Evolutionary conservation across 1,139 yeast species (phyloP).

Genomic region (Petasospora fabianii): DNA sequence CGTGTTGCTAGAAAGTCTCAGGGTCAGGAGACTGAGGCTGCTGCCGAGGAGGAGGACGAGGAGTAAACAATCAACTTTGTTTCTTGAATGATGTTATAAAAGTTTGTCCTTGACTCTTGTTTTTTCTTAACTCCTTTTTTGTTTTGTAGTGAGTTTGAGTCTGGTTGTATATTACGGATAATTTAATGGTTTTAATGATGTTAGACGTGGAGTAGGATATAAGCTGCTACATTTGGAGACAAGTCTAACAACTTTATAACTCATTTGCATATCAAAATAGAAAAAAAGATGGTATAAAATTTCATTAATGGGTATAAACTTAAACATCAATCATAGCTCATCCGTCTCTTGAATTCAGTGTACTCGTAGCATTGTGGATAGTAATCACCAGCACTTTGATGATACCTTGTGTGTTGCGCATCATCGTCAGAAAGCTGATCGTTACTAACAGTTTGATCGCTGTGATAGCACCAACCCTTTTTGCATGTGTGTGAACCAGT

Average conservation of each 20-base stretch:
- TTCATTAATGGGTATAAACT: too few species aligned
- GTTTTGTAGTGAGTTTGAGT: slow-evolving; percentile 2
- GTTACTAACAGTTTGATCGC: slow-evolving; percentile 9
- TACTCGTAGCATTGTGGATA: slow-evolving; percentile 19
- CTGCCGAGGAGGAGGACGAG: slow-evolving; percentile 57
- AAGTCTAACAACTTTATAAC: too few species aligned
- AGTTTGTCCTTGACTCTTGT: slow-evolving; percentile 3
- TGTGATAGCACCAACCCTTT: too few species aligned
- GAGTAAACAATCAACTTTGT: slow-evolving; percentile 29
- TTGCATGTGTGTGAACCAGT: too few species aligned
- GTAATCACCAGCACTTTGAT: not conserved
- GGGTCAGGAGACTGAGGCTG: slow-evolving; percentile 2
- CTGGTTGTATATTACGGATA: slow-evolving; percentile 3
- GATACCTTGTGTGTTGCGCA: not conserved
- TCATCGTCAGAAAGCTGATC: not conserved
- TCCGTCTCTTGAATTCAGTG: slow-evolving; percentile 24
- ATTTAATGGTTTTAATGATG: not conserved
- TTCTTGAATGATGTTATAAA: slow-evolving; percentile 3
- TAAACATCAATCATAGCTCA: slow-evolving; percentile 15
- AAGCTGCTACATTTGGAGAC: too few species aligned
- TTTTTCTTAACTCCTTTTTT: not conserved
- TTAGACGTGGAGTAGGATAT: too few species aligned
- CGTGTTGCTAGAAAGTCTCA: slow-evolving; percentile 95
- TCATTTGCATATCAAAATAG: too few species aligned
- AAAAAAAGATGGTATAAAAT: too few species aligned